Conservation (phyloP, 345 rosid genomes). For the Acer negundo region DNA sequence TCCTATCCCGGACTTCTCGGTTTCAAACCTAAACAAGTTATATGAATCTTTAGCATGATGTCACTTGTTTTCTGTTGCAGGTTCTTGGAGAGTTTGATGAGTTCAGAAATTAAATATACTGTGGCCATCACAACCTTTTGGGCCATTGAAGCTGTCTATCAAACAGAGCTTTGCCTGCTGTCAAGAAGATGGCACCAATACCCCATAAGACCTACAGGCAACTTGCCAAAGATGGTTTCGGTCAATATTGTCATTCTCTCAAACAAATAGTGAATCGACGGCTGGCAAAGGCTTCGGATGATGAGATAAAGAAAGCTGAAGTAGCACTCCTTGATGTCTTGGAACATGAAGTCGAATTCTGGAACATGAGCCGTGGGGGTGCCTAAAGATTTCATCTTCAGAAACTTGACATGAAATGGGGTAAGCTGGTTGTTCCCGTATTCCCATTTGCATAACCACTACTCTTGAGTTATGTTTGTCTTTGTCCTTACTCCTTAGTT, state of each 20-base stretch:
- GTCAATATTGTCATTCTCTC: conserved; percentile 56
- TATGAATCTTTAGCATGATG: not conserved
- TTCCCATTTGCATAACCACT: not conserved
- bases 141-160: conserved; percentile 83
- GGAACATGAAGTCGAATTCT: conserved; percentile 71
- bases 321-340: conserved; percentile 49
- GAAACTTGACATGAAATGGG: not conserved
- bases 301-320: conserved; percentile 52
- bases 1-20: conserved; percentile 49
- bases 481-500: not conserved
- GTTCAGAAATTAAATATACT: conserved; percentile 50
- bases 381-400: conserved; percentile 13
- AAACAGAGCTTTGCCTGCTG: conserved; percentile 77
- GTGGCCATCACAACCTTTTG: conserved; percentile 65
- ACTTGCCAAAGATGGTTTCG: conserved; percentile 83
- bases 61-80: conserved; percentile 26
- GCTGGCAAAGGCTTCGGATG: conserved; percentile 51
- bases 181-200: conserved; percentile 55
- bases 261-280: conserved; percentile 51
- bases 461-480: not conserved
- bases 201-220: conserved; percentile 49
- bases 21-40: not conserved
- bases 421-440: not conserved
- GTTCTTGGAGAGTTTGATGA: conserved; percentile 64
- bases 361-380: conserved; percentile 63